Conservation (phyloP, 805 yeast genomes). For the Cyberlindnera euphorbiiphila region DNA sequence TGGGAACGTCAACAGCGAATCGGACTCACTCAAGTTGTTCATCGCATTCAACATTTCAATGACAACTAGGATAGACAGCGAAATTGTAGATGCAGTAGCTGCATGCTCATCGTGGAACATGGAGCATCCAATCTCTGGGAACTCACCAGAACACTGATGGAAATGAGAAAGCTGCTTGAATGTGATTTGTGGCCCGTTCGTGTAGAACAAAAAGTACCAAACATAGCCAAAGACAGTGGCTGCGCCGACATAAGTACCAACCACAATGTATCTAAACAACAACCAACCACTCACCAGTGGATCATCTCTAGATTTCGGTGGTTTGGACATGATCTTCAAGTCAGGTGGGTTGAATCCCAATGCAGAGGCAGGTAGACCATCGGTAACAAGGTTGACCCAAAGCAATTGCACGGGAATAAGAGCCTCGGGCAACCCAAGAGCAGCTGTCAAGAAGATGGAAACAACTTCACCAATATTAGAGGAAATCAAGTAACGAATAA, state of each 20-base stretch:
- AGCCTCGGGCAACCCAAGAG: slow-evolving; percentile 49
- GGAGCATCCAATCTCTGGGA: slow-evolving; percentile 33
- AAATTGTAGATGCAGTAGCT: slow-evolving; percentile 35
- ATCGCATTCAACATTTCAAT: slow-evolving; percentile 41
- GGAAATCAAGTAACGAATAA: slow-evolving; percentile 42
- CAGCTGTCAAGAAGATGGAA: slow-evolving; percentile 50
- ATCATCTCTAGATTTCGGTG: slow-evolving; percentile 36
- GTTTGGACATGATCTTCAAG: slow-evolving; percentile 33
- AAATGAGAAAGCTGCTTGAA: slow-evolving; percentile 33
- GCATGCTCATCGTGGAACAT: slow-evolving; percentile 30
- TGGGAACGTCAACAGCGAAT: slow-evolving; percentile 35
- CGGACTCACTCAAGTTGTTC: slow-evolving; percentile 37
- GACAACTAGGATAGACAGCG: slow-evolving; percentile 36
- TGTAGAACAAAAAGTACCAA: slow-evolving; percentile 35
- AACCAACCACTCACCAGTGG: slow-evolving; percentile 37
- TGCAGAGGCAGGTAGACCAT: slow-evolving; percentile 59
- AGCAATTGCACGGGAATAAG: slow-evolving; percentile 54
- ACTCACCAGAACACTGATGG: slow-evolving; percentile 31
- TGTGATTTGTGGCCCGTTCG: slow-evolving; percentile 35
- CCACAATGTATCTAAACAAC: slow-evolving; percentile 35
- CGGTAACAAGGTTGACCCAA: slow-evolving; percentile 56
- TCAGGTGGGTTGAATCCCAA: slow-evolving; percentile 46
- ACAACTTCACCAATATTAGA: slow-evolving; percentile 57
- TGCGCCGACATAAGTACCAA: slow-evolving; percentile 37
- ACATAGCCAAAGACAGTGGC: slow-evolving; percentile 41